Conservation (phyloP, 441 rosid species). For the Mallotus japonicus region DNA sequence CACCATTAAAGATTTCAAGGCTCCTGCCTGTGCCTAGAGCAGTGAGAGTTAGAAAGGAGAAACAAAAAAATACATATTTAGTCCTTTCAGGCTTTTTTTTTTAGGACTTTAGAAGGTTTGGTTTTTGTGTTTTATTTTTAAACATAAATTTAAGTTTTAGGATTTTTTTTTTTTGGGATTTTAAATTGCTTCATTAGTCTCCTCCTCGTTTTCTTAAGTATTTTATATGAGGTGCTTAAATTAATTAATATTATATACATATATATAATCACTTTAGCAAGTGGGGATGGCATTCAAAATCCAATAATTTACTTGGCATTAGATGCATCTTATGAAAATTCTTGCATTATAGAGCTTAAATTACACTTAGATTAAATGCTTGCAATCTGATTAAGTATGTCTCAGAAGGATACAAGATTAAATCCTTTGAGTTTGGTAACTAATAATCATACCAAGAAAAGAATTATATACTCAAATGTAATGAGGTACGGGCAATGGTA, state of each 20-base stretch:
- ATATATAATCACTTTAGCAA: slow-evolving; percentile 23
- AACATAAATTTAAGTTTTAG: too few species aligned
- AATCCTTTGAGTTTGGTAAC: slow-evolving; percentile 58
- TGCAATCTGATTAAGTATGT: slow-evolving; percentile 44
- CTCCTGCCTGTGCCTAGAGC: slow-evolving; percentile 49
- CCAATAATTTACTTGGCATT: background rate
- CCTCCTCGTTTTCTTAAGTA: too few species aligned
- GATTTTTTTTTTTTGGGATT: too few species aligned
- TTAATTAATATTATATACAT: too few species aligned
- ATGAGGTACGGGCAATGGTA: slow-evolving; percentile 30
- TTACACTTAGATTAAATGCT: slow-evolving; percentile 56
- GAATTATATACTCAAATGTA: too few species aligned
- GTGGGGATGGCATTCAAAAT: slow-evolving; percentile 26
- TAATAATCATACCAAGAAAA: background rate
- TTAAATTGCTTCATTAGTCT: too few species aligned
- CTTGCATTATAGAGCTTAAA: slow-evolving; percentile 30
- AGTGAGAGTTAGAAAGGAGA: background rate
- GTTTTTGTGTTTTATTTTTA: too few species aligned
- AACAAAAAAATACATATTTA: background rate
- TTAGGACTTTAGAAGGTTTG: background rate
- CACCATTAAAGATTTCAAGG: slow-evolving; percentile 41
- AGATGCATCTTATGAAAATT: background rate
- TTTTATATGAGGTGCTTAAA: too few species aligned
- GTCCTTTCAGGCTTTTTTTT: background rate
- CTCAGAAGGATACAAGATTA: slow-evolving; percentile 54